phyloP scores from a whole-genome alignment of 768 basidiomycete species.

The Paxillus ammoniavirescens region DNA sequence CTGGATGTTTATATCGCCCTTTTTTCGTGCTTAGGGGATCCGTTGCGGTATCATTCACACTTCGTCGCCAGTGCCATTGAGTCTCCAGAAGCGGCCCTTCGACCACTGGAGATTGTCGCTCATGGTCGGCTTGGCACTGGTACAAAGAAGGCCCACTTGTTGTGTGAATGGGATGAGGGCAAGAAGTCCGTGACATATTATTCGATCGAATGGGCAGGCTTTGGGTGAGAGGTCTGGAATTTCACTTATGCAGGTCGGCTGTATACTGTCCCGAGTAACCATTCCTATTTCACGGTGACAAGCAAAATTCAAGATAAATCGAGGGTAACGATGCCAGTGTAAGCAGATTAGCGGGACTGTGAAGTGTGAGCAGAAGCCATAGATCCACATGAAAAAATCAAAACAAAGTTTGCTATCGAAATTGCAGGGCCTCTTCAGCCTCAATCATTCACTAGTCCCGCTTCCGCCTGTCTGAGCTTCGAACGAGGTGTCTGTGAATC shows the following conservation, averaged over 20 bases:
- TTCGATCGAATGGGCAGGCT: slow-evolving; percentile 89
- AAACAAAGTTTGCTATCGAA: background rate
- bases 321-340: too few relatives aligned
- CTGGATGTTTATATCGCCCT: slow-evolving; percentile 2
- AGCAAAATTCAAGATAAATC: background rate
- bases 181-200: slow-evolving; percentile 66
- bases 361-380: slow-evolving; percentile 1
- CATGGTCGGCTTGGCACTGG: slow-evolving; percentile 95
- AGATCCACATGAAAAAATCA: slow-evolving; percentile 16
- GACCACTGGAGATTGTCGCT: slow-evolving; percentile 93
- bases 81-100: slow-evolving; percentile 54
- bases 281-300: background rate
- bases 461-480: slow-evolving; percentile 44
- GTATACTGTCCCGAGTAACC: background rate
- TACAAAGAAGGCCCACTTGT: slow-evolving; percentile 92
- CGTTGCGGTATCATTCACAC: slow-evolving; percentile 94
- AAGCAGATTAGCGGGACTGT: slow-evolving; percentile 4
- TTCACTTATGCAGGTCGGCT: background rate
- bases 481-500: slow-evolving; percentile 11
- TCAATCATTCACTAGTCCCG: slow-evolving; percentile 36
- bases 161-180: slow-evolving; percentile 85
- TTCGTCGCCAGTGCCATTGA: slow-evolving; percentile 84
- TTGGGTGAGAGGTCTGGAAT: slow-evolving; percentile 45
- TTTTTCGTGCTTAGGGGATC: slow-evolving; percentile 62
- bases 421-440: slow-evolving; percentile 3